These are phyloP conservation scores for Anisodus tanguticus DNA, from an alignment of 257 asterid genomes.

Conservation along the genomic window DNA sequence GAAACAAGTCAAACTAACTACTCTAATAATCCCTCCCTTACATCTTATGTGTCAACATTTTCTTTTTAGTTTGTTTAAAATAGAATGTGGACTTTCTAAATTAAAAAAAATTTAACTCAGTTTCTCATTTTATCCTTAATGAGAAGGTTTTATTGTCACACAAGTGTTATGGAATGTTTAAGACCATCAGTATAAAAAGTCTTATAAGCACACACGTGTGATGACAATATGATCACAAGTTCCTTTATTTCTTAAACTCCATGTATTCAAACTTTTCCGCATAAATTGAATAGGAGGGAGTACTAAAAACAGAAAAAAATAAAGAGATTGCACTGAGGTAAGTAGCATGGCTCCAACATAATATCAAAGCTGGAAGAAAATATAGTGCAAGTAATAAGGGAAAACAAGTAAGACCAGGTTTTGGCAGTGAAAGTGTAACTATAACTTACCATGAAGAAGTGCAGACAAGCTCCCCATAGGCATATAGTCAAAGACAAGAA, in stretches of 20 bases:
- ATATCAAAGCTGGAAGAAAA: not conserved
- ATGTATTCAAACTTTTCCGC: too few relatives aligned
- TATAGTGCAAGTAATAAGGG: not conserved
- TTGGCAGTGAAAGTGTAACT: not conserved
- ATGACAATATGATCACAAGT: too few relatives aligned
- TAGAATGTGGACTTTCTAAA: too few relatives aligned
- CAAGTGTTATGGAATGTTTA: too few relatives aligned
- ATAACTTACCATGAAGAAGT: constrained; percentile 68
- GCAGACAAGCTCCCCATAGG: constrained; percentile 94
- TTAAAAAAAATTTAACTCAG: too few relatives aligned
- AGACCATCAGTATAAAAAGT: too few relatives aligned
- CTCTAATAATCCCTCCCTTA: not conserved
- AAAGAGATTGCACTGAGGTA: not conserved
- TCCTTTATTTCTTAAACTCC: too few relatives aligned
- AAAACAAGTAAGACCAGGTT: not conserved
- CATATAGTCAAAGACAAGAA: constrained; percentile 88
- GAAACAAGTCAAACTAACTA: not conserved
- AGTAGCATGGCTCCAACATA: not conserved
- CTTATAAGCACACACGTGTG: too few relatives aligned
- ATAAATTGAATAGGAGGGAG: not conserved
- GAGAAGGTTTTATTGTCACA: too few relatives aligned
- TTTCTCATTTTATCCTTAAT: too few relatives aligned
- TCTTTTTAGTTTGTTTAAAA: too few relatives aligned
- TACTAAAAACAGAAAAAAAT: not conserved
- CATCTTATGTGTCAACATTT: too few relatives aligned